Base-by-base conservation (phyloP, 2,329 filamentous ascomycete species). In the Alternaria infectoria region DNA sequence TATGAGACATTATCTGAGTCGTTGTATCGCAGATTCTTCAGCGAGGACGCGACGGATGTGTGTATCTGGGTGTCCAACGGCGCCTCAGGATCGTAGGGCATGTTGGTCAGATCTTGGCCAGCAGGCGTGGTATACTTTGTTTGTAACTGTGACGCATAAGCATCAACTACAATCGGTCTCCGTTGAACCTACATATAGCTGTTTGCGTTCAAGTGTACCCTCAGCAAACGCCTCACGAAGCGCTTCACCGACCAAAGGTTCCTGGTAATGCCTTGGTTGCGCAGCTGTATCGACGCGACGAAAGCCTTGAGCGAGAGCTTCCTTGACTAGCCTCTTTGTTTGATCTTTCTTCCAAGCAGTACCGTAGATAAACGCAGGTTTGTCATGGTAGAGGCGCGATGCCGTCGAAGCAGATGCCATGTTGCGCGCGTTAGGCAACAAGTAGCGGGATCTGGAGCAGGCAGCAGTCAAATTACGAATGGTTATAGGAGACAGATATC, bases 321-420 rank as follows among this genome's bases (percentile, higher is more conserved):
- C 79, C 70, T 90, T 87, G 21, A 96, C 92, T 3, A 95, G 83
- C 58, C 86, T 82, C 19, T 86, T 84, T 0, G 91, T 93, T 17
- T 81, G 81, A 1, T 90, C 88, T 72, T 90, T 90, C 79, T 96
- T 96, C 92, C 92, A 95, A n/a, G 92, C 92, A 3, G 92, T 95
- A 55, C 92, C 92, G 77, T 96, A 96, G 66, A 96, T 81, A 67
- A 88, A 84, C 5, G 80, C 66, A 11, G 69, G 68, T 28, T 70
- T 49, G 3, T 55, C 63, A 50, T 69, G 63, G 3, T 54, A 44
- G 15, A 75, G 40, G 10, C 66, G 69, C 3, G 74, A 75, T 17
- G 51, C 23, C 43, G 57, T 45, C 17, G 68, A 66, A 7, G 63
- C 40, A 28, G 70, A 70, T 13, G 70, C 59, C 73, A 74, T 74